Conservation (phyloP, 805 yeast species). For the Yamadazyma akitaensis region DNA sequence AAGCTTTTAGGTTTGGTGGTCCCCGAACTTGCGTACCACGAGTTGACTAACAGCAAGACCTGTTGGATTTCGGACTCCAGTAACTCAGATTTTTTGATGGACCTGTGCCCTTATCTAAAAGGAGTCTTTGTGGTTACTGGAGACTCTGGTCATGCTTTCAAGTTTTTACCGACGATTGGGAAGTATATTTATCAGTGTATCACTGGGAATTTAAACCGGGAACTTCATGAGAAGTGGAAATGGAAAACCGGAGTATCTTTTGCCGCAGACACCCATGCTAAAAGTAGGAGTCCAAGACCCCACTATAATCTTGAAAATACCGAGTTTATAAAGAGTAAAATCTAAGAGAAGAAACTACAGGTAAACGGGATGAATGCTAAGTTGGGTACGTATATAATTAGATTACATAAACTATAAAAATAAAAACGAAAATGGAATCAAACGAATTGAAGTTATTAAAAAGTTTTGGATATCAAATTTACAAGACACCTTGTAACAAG, state of each 20-base stretch:
- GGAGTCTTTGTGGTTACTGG: slow-evolving; percentile 44
- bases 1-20: slow-evolving; percentile 11
- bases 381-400: too few relatives aligned
- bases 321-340: not conserved
- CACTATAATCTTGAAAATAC: slow-evolving; percentile 9
- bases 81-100: slow-evolving; percentile 40
- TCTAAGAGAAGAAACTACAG: not conserved
- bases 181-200: slow-evolving; percentile 34
- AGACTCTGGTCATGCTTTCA: slow-evolving; percentile 48
- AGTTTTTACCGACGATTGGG: slow-evolving; percentile 46
- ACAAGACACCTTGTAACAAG: slow-evolving; percentile 9
- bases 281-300: slow-evolving; percentile 14
- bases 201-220: slow-evolving; percentile 23
- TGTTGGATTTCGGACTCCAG: slow-evolving; percentile 33
- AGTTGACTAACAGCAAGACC: slow-evolving; percentile 11
- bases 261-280: slow-evolving; percentile 10
- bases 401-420: not conserved
- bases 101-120: slow-evolving; percentile 28
- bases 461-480: not conserved
- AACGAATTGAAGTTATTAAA: not conserved
- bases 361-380: not conserved
- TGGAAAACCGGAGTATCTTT: slow-evolving; percentile 17
- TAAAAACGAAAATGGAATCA: slow-evolving; percentile 1
- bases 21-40: slow-evolving; percentile 14
- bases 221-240: slow-evolving; percentile 18